Evolutionary conservation across 2,329 filamentous ascomycete species (phyloP), one percentile per base, ranked within the genome.

Genomic region (Arthrobotrys megalospora): DNA sequence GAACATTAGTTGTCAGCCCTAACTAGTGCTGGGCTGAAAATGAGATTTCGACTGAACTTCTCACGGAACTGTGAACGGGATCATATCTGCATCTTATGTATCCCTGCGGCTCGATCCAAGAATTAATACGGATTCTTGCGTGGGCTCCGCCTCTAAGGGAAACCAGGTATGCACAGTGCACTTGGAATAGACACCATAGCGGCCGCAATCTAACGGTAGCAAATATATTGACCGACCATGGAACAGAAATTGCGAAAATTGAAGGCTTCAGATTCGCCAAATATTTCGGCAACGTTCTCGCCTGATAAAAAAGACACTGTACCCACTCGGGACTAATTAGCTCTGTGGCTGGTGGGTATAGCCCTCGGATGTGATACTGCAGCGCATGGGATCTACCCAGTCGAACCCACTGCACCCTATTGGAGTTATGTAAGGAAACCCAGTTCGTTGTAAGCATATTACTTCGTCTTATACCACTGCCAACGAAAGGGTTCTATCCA

Each of bases 111-210:
- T 58, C 14, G 10, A 28, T 28, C 36, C 7, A 19, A n/a, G 36
- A 60, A 43, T 60, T 43, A 43, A 24, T 19, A 60, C 55, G 55
- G 55, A 43, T 43, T 60, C 52, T 60, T 60, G 55, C 55, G 19
- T 19, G 55, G 21, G 36, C 55, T 60, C 55, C 55, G 55, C 55
- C 55, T 60, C 55, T 28, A 60, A 3, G 16, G n/a, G 5, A 38
- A 38, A 58, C 34, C 52, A 58, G 34, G 52, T 41, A 41, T 6
- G 1, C 1, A 10, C n/a, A 41, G 3, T 38, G 5, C 24, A 5
- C 24, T 28, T 11, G n/a, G 34, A 19, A 21, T 7, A 6, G 16
- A 10, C 45, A 14, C 1, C n/a, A 24, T 3, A 7, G 11, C 4
- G 34, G n/a, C 52, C 16, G 14, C 12, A 52, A n/a, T 12, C 36